Percentiles rank a stretch among this genome's conserved stretches.
Conservation (phyloP, 176 grass and related monocot genomes). For the Zea mays region DNA sequence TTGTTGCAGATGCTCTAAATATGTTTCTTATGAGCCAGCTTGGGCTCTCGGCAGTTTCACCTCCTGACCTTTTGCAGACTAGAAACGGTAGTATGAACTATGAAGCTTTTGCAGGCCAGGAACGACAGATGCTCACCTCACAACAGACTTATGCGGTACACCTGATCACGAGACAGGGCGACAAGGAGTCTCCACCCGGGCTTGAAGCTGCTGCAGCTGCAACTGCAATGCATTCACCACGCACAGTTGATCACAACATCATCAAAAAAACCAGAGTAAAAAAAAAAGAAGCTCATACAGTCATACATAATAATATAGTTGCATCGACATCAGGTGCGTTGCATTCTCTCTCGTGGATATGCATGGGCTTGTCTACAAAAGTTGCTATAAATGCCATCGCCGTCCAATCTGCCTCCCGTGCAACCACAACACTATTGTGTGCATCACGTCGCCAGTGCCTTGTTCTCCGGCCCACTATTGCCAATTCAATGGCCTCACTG, state of each 20-base stretch:
- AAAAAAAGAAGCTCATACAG: too few species aligned
- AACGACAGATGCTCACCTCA: conserved; percentile 50
- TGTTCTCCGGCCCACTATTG: conserved; percentile 78
- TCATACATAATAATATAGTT: too few species aligned
- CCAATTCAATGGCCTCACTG: conserved; percentile 77
- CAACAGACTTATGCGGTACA: conserved; percentile 56
- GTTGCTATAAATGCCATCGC: conserved; percentile 41
- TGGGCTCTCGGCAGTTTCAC: too few species aligned
- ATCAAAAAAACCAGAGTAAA: too few species aligned
- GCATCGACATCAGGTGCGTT: too few species aligned
- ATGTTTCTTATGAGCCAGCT: too few species aligned
- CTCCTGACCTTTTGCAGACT: conserved; percentile 2
- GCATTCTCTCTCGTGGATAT: background rate
- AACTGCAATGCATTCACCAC: background rate
- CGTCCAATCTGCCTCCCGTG: conserved; percentile 38
- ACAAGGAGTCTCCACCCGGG: background rate
- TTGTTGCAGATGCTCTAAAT: too few species aligned
- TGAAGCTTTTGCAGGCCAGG: conserved; percentile 1
- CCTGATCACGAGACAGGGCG: conserved; percentile 32
- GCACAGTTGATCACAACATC: too few species aligned
- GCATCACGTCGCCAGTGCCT: conserved; percentile 58
- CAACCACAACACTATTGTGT: conserved; percentile 80
- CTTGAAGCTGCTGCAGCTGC: conserved; percentile 2
- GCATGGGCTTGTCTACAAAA: background rate
- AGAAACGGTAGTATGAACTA: conserved; percentile 7